Evolutionary conservation across 768 basidiomycete genomes (phyloP).

Genomic region (Calvatia gigantea): DNA sequence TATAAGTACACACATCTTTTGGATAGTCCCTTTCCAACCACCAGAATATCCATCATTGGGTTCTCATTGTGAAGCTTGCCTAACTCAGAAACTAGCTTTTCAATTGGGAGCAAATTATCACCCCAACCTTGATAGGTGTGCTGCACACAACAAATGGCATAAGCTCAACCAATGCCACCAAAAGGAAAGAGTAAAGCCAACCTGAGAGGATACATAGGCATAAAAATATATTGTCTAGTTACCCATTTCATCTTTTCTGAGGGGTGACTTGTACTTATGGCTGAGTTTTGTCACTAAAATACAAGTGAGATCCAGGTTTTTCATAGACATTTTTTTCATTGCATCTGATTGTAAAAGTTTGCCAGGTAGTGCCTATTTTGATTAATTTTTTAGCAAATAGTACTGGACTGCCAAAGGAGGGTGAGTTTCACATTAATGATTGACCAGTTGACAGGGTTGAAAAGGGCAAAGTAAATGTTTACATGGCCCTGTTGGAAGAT

Average conservation of each 20-base stretch:
- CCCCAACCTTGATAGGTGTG: background rate
- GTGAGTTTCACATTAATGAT: background rate
- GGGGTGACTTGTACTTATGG: background rate
- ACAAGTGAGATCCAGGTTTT: background rate
- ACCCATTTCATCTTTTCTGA: too few relatives aligned
- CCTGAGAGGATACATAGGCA: background rate
- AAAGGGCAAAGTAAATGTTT: background rate
- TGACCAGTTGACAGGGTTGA: background rate
- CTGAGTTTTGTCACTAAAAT: background rate
- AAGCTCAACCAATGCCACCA: background rate
- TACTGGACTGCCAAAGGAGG: background rate
- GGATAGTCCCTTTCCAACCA: background rate
- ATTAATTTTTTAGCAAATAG: background rate
- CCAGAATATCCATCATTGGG: background rate
- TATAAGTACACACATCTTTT: background rate
- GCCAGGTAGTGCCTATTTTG: background rate
- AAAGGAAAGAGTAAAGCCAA: background rate
- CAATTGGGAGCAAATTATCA: background rate
- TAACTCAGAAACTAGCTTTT: background rate
- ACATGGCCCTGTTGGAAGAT: background rate
- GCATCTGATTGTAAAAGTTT: background rate
- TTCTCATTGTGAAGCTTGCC: background rate
- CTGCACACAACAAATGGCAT: too few relatives aligned
- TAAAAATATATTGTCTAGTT: background rate
- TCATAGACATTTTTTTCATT: background rate